Base-by-base conservation (phyloP, 2,329 filamentous ascomycete species). In the Fusarium sp. region DNA sequence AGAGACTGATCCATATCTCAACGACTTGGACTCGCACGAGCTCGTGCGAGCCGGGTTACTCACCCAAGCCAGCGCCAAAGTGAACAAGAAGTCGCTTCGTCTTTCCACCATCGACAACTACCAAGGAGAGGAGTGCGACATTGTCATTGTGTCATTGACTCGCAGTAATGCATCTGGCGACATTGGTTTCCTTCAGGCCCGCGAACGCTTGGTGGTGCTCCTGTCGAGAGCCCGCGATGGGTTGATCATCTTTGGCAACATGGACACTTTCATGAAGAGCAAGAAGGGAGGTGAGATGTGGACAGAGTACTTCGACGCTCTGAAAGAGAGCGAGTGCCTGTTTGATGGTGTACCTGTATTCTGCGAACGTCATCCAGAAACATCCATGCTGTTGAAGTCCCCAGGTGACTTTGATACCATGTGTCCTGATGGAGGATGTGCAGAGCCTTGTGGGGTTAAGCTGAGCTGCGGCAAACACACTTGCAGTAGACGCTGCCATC, bases 81-180 rank as follows among this genome's bases (percentile, higher is more conserved):
- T 88, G 0, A 79, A 85, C 0, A 92, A 90, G 70, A 84, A 83
- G 1, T 84, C 79, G 0, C 83, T 95, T 17, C 85, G 87, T 0
- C 84, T 95, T 0, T 94, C 93, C 0, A 94, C 93, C 0, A 92
- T 95, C 61, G 93, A 95, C 70, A 95, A 95, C 70, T 95, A 93
- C 66, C 93, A 95, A 79, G 93, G 93, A 2, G 93, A 95, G 76
- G 93, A 95, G 72, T 91, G 89, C 40, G 90, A 95, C 1, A 92
- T 95, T 17, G 90, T 95, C 0, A 87, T 95, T 9, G 89, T 85
- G 0, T 92, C 91, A 0, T 80, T 95, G 12, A 94, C 92, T 0
- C 84, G 93, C 6, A 93, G 92, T 79, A 95, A 95, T 71, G 66
- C 76, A 0, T 77, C 78, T 0, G 87, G 89, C 0, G 90, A 94